Percentiles rank a stretch among this genome's conserved stretches.
Conservation (phyloP, 2,329 filamentous ascomycete genomes). For the Alternaria ventricosa region DNA sequence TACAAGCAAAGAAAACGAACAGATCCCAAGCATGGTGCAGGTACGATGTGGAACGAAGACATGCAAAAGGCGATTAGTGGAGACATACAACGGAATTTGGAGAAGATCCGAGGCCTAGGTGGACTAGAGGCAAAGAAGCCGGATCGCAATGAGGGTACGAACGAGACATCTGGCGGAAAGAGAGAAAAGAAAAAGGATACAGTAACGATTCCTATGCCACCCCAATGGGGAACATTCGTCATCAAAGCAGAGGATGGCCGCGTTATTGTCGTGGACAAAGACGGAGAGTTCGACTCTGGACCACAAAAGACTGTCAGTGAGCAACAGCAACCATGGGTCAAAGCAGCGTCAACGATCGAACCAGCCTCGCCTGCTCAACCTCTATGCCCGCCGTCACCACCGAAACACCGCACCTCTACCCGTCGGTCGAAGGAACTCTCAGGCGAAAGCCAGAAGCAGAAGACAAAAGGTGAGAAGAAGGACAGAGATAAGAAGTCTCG, state of each 20-base stretch:
- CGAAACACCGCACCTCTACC: neutral
- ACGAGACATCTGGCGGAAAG: neutral
- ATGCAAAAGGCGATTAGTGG: conserved; percentile 31
- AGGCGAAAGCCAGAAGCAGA: neutral
- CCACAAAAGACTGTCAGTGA: neutral
- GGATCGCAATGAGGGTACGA: neutral
- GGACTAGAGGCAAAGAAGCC: conserved; percentile 11
- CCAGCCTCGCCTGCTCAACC: neutral
- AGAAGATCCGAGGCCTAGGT: conserved; percentile 11
- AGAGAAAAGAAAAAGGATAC: conserved; percentile 10
- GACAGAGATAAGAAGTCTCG: neutral
- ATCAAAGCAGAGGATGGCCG: conserved; percentile 32
- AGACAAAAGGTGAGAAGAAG: neutral
- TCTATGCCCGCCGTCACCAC: neutral
- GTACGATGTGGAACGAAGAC: conserved; percentile 23
- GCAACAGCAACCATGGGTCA: conserved; percentile 12
- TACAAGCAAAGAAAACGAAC: conserved; percentile 18
- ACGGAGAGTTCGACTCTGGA: conserved; percentile 38
- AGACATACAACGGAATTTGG: conserved; percentile 28
- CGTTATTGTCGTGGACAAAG: conserved; percentile 34
- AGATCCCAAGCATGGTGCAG: neutral
- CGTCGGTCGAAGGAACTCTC: neutral
- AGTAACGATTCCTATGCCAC: conserved; percentile 25
- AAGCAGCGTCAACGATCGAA: conserved; percentile 7
- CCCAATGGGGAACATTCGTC: conserved; percentile 30